phyloP scores from a whole-genome alignment of 129 eudicot genomes.

The Silybum marianum region DNA sequence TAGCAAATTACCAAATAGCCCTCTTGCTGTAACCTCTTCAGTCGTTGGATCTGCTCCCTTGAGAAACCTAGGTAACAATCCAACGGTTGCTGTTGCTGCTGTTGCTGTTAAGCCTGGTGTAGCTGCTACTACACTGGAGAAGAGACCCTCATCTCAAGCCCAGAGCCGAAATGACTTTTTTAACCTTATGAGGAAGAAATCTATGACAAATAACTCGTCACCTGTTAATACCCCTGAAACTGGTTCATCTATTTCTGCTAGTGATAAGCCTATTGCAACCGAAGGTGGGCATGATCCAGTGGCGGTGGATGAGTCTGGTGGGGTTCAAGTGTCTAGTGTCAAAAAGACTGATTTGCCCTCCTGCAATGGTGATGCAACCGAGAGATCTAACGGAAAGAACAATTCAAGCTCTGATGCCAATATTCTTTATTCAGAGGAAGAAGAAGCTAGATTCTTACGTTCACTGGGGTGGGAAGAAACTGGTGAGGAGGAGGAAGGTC shows the following conservation, averaged over 20 bases:
- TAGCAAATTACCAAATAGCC: slow-evolving; percentile 44
- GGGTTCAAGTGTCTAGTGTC: slow-evolving; percentile 26
- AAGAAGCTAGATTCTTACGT: slow-evolving; percentile 86
- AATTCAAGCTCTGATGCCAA: slow-evolving; percentile 32
- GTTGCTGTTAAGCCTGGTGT: slow-evolving; percentile 49
- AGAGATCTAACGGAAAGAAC: slow-evolving; percentile 37
- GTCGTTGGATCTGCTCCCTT: slow-evolving; percentile 49
- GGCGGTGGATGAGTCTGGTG: slow-evolving; percentile 19
- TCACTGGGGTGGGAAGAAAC: slow-evolving; percentile 90
- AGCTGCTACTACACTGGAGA: slow-evolving; percentile 48
- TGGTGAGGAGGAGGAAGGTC: slow-evolving; percentile 80
- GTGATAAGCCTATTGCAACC: slow-evolving; percentile 34
- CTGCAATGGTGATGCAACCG: slow-evolving; percentile 40
- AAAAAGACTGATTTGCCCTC: slow-evolving; percentile 26
- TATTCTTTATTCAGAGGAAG: slow-evolving; percentile 63
- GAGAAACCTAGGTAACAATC: slow-evolving; percentile 43
- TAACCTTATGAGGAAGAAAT: slow-evolving; percentile 81
- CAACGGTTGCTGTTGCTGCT: slow-evolving; percentile 30
- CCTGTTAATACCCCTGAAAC: slow-evolving; percentile 30
- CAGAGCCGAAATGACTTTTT: slow-evolving; percentile 92
- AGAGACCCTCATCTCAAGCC: slow-evolving; percentile 63
- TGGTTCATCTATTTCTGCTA: slow-evolving; percentile 39
- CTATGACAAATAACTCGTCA: slow-evolving; percentile 41
- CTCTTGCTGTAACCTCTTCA: slow-evolving; percentile 40
- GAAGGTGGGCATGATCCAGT: slow-evolving; percentile 29